Evolutionary conservation across 805 yeast species (phyloP).

Genomic region (Candida adriatica): DNA sequence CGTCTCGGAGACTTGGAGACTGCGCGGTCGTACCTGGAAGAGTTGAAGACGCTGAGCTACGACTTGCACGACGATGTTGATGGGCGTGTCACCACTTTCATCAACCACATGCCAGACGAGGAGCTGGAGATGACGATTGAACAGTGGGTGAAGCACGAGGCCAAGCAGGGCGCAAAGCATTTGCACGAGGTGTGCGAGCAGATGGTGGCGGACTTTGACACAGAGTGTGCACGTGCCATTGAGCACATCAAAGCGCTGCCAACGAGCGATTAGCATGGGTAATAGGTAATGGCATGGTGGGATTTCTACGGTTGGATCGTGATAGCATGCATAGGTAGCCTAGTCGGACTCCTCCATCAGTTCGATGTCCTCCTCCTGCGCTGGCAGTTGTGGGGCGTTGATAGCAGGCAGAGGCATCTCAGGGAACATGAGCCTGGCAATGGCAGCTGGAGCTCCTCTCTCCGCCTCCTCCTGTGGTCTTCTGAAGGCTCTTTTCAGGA

Average conservation of each 20-base stretch:
- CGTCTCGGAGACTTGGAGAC: slow-evolving; percentile 26
- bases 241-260: slow-evolving; percentile 32
- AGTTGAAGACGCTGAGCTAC: slow-evolving; percentile 17
- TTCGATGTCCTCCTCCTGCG: too few relatives aligned
- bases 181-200: slow-evolving; percentile 39
- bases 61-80: slow-evolving; percentile 54
- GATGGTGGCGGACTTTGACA: slow-evolving; percentile 41
- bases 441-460: too few relatives aligned
- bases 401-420: too few relatives aligned
- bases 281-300: neutral
- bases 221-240: slow-evolving; percentile 46
- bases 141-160: slow-evolving; percentile 59
- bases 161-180: slow-evolving; percentile 44
- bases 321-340: too few relatives aligned
- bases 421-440: too few relatives aligned
- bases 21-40: slow-evolving; percentile 22
- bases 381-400: too few relatives aligned
- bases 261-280: neutral
- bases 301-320: too few relatives aligned
- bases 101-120: slow-evolving; percentile 60
- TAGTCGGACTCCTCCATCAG: too few relatives aligned
- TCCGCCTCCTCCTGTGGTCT: too few relatives aligned
- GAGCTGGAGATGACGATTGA: slow-evolving; percentile 65
- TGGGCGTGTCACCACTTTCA: slow-evolving; percentile 57
- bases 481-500: slow-evolving; percentile 38